Percentiles rank a stretch among this genome's conserved stretches.
These are phyloP conservation scores for Leccinum fallax DNA, from an alignment of 1,284 basidiomycete species.

Conservation along the genomic window DNA sequence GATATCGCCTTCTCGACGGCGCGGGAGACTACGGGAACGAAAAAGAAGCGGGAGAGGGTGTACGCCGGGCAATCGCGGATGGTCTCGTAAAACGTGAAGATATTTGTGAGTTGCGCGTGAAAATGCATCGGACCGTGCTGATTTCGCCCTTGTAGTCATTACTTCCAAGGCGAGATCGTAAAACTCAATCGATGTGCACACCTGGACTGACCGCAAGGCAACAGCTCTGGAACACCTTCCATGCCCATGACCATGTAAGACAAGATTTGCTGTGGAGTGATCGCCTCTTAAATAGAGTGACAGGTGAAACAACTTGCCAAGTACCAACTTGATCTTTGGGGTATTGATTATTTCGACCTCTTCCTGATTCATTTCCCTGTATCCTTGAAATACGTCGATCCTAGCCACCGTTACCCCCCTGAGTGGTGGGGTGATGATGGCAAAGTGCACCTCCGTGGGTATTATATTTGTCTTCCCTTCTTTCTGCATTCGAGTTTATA, in stretches of 20 bases:
- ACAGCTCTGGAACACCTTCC: slow-evolving; percentile 84
- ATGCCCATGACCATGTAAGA: slow-evolving; percentile 67
- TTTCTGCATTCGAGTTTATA: slow-evolving; percentile 3
- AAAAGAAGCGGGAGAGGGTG: slow-evolving; percentile 80
- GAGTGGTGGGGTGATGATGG: slow-evolving; percentile 75
- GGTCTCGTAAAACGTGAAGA: slow-evolving; percentile 76
- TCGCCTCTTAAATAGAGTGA: slow-evolving; percentile 4
- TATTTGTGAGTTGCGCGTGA: slow-evolving; percentile 59
- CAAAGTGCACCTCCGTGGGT: slow-evolving; percentile 58
- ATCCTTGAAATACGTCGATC: slow-evolving; percentile 75
- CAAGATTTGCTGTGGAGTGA: neutral
- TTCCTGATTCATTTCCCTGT: slow-evolving; percentile 83
- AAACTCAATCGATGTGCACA: neutral
- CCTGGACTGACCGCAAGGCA: slow-evolving; percentile 3
- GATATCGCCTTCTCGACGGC: slow-evolving; percentile 83
- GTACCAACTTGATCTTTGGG: slow-evolving; percentile 75
- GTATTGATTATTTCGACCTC: slow-evolving; percentile 78
- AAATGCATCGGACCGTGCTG: neutral
- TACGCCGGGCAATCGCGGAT: slow-evolving; percentile 73
- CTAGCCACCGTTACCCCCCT: slow-evolving; percentile 72
- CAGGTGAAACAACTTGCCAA: slow-evolving; percentile 56
- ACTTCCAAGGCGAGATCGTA: slow-evolving; percentile 59
- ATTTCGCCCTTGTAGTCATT: slow-evolving; percentile 48
- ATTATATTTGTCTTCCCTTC: slow-evolving; percentile 9
- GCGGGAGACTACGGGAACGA: slow-evolving; percentile 87